Conservation (phyloP, 2,329 filamentous ascomycete species). For the Colletotrichum truncatum region DNA sequence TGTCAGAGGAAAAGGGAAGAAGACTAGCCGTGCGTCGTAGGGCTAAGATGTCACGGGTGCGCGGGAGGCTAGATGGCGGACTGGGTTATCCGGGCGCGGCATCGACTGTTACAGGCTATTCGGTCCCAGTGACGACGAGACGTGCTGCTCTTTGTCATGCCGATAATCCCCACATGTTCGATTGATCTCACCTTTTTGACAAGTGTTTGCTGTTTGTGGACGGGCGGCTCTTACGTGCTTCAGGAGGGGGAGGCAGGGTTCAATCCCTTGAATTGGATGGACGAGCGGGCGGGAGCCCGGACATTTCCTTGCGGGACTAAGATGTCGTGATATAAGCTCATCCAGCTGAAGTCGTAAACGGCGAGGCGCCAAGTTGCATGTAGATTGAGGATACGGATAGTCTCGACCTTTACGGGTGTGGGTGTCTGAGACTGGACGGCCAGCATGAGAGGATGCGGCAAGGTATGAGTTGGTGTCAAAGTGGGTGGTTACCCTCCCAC, state of each 20-base stretch:
- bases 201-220: neutral
- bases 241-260: too few species aligned
- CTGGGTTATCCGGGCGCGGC: too few species aligned
- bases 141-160: neutral
- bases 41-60: conserved; percentile 4
- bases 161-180: conserved; percentile 6
- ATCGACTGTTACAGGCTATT: too few species aligned
- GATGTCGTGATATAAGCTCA: too few species aligned
- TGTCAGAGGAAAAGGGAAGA: too few species aligned
- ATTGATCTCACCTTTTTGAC: conserved; percentile 7
- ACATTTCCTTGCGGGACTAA: too few species aligned
- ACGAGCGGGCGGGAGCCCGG: too few species aligned
- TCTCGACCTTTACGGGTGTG: too few species aligned
- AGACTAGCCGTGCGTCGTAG: neutral
- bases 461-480: neutral
- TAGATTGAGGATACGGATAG: neutral
- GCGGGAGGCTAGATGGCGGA: neutral
- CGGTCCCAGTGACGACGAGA: neutral
- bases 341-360: too few species aligned
- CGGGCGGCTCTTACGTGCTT: conserved; percentile 1
- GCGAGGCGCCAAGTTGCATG: neutral
- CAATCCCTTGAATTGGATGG: too few species aligned
- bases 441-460: too few species aligned
- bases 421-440: too few species aligned
- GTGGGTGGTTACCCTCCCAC: neutral